Percentiles rank a stretch among this genome's conserved stretches.
Evolutionary conservation across 306 rosid genomes (phyloP).

Genomic region (Urtica urens): DNA sequence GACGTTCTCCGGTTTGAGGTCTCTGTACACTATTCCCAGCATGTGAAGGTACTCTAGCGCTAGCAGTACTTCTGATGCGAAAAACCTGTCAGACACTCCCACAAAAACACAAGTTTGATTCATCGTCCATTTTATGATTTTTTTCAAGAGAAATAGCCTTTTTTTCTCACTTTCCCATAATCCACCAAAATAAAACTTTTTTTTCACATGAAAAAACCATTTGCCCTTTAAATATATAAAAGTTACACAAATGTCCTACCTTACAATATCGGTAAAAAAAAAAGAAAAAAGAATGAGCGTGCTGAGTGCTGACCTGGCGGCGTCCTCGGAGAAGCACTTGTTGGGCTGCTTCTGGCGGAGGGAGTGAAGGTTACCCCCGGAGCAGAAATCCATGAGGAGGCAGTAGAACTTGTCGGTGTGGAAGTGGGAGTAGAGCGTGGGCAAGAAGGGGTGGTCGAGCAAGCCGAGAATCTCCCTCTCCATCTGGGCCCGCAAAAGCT

Average conservation of each 20-base stretch:
- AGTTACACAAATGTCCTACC: no score
- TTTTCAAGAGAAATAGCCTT: no score
- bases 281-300: no score
- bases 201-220: no score
- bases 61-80: slow-evolving; percentile 66
- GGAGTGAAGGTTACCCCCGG: slow-evolving; percentile 86
- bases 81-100: no score
- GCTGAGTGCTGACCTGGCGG: slow-evolving; percentile 78
- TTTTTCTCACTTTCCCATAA: no score
- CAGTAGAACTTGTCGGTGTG: slow-evolving; percentile 79
- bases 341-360: slow-evolving; percentile 88
- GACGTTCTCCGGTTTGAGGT: slow-evolving; percentile 83
- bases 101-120: no score
- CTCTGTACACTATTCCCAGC: slow-evolving; percentile 92
- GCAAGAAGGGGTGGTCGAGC: slow-evolving; percentile 90
- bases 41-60: slow-evolving; percentile 92
- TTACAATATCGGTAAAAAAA: no score
- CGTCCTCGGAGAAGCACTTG: slow-evolving; percentile 76
- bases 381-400: slow-evolving; percentile 83
- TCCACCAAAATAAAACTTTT: no score
- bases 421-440: slow-evolving; percentile 71
- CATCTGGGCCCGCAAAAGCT: slow-evolving; percentile 73
- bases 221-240: no score
- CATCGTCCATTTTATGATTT: no score
- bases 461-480: slow-evolving; percentile 91